These are phyloP conservation scores for Rhododendron henanense DNA, from an alignment of 148 eudicot species.

Conservation along the genomic window DNA sequence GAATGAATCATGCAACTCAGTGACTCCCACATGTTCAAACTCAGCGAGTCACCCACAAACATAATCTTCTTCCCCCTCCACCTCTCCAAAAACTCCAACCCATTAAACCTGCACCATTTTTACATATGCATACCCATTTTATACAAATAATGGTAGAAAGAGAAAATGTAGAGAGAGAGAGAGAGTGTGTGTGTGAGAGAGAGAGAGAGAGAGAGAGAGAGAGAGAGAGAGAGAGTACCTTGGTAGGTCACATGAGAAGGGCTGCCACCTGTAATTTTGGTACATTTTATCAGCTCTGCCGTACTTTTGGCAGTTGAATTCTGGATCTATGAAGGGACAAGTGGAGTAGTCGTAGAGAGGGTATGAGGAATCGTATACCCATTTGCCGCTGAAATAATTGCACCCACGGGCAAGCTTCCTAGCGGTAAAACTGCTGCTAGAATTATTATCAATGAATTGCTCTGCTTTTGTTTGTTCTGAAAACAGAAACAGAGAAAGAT, in stretches of 20 bases:
- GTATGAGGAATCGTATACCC: conserved; percentile 79
- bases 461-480: conserved; percentile 21
- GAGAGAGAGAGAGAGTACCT: conserved; percentile 35
- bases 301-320: conserved; percentile 68
- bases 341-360: conserved; percentile 60
- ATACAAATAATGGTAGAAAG: neutral
- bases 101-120: conserved; percentile 61
- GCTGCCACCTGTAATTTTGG: conserved; percentile 87
- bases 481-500: conserved; percentile 24
- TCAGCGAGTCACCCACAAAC: conserved; percentile 89
- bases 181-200: neutral
- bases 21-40: conserved; percentile 76
- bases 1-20: conserved; percentile 73
- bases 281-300: conserved; percentile 66
- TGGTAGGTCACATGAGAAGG: conserved; percentile 57
- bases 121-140: neutral
- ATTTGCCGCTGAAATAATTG: conserved; percentile 69
- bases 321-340: conserved; percentile 72
- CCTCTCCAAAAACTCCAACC: conserved; percentile 56
- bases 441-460: neutral
- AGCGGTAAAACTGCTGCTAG: conserved; percentile 3
- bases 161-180: conserved; percentile 10
- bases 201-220: neutral
- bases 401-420: conserved; percentile 38
- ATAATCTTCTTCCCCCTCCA: conserved; percentile 82